Percentiles rank a stretch among this genome's conserved stretches.
Evolutionary conservation across 345 rosid genomes (phyloP).

Genomic region (Boechera divaricarpa): DNA sequence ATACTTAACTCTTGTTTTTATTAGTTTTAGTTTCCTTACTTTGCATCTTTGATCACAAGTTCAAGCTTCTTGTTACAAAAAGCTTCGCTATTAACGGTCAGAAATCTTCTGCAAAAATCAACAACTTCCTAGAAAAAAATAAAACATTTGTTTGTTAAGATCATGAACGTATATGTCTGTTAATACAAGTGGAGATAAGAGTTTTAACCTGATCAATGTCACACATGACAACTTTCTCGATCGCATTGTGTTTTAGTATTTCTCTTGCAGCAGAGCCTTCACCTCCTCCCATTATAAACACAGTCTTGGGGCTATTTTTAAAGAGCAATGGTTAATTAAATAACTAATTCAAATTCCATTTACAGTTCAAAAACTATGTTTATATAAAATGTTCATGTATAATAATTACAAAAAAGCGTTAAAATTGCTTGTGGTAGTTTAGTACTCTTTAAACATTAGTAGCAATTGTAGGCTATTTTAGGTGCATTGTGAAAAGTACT

Average conservation of each 20-base stretch:
- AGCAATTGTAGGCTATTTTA: not conserved
- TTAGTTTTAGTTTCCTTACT: constrained; percentile 49
- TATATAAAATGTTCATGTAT: not conserved
- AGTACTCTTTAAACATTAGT: not conserved
- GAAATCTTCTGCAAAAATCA: constrained; percentile 69
- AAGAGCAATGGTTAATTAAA: not conserved
- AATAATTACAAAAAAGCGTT: not conserved
- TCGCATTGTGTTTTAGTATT: constrained; percentile 68
- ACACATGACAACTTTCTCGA: constrained; percentile 92
- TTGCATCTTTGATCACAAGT: constrained; percentile 85
- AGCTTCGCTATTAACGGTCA: constrained; percentile 80
- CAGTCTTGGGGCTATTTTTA: constrained; percentile 62
- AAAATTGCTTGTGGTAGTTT: too few species aligned
- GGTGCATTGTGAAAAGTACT: not conserved
- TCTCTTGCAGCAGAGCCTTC: constrained; percentile 99
- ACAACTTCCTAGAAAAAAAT: constrained; percentile 75
- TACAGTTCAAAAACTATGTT: not conserved
- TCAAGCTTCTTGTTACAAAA: constrained; percentile 75
- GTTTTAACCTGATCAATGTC: constrained; percentile 80
- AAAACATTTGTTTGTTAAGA: constrained; percentile 15
- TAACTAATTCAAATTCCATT: not conserved
- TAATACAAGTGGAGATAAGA: not conserved
- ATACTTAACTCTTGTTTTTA: not conserved
- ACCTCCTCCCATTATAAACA: constrained; percentile 97
- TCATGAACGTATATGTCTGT: not conserved